Conservation (phyloP, 108 stramenopile species). For the Skeletonema potamos region DNA sequence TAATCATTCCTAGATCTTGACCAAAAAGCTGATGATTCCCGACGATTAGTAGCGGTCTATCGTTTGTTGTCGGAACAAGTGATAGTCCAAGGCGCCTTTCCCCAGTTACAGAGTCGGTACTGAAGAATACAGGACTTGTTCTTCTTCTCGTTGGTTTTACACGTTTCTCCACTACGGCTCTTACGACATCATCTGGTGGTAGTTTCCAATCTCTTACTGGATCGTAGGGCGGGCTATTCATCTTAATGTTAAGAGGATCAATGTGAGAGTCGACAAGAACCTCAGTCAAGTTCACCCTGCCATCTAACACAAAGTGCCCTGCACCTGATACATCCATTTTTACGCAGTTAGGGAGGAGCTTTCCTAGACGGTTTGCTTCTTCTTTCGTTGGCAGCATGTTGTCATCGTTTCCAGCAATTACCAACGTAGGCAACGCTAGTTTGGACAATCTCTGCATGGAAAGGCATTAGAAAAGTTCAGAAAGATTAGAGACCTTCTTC, state of each 20-base stretch:
- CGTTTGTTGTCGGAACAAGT: slow-evolving; percentile 50
- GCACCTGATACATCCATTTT: slow-evolving; percentile 59
- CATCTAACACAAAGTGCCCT: slow-evolving; percentile 83
- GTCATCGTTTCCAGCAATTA: slow-evolving; percentile 76
- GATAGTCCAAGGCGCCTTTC: slow-evolving; percentile 62
- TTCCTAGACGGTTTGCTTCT: slow-evolving; percentile 64
- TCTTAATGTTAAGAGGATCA: slow-evolving; percentile 55
- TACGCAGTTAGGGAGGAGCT: slow-evolving; percentile 60
- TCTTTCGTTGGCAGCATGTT: slow-evolving; percentile 69
- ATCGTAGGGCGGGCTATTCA: slow-evolving; percentile 55
- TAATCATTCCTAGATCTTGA: slow-evolving; percentile 70
- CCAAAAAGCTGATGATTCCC: slow-evolving; percentile 89
- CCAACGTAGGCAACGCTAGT: slow-evolving; percentile 66
- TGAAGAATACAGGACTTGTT: slow-evolving; percentile 79
- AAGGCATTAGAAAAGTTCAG: no score
- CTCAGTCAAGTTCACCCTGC: slow-evolving; percentile 82
- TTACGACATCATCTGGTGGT: slow-evolving; percentile 58
- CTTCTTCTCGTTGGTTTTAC: slow-evolving; percentile 64
- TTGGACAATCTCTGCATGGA: slow-evolving; percentile 52
- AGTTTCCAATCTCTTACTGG: slow-evolving; percentile 76
- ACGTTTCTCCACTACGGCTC: slow-evolving; percentile 42
- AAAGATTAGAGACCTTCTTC: no score
- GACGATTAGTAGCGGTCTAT: slow-evolving; percentile 81
- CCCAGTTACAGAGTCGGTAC: slow-evolving; percentile 64
- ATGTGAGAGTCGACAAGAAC: slow-evolving; percentile 76